Percentiles rank a stretch among this genome's conserved stretches.
These are phyloP conservation scores for Fusarium keratoplasticum DNA, from an alignment of 2,329 filamentous ascomycete genomes.

Conservation along the genomic window DNA sequence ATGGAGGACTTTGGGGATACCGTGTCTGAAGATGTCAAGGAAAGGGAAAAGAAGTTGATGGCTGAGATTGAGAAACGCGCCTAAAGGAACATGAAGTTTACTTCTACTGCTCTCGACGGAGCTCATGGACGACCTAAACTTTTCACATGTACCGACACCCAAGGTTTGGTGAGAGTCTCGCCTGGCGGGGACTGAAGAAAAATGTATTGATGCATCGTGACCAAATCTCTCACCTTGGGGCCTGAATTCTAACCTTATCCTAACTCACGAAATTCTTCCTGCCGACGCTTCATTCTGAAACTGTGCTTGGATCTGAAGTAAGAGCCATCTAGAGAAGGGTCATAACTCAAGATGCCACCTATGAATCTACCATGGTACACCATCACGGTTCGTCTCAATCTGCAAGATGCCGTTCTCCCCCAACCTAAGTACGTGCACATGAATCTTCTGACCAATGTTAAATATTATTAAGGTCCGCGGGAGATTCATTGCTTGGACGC, in stretches of 20 bases:
- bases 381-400: too few relatives aligned
- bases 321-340: too few relatives aligned
- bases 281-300: background rate
- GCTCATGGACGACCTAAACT: background rate
- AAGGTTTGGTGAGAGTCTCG: background rate
- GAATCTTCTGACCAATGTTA: too few relatives aligned
- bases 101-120: background rate
- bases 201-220: background rate
- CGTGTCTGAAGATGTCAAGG: conserved; percentile 29
- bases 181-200: background rate
- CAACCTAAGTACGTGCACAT: too few relatives aligned
- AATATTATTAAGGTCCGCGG: too few relatives aligned
- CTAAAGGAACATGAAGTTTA: background rate
- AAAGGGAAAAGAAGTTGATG: conserved; percentile 20
- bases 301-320: background rate
- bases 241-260: background rate
- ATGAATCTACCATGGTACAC: background rate
- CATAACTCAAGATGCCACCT: background rate
- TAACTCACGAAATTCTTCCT: background rate
- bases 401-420: too few relatives aligned
- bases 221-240: background rate
- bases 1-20: conserved; percentile 34
- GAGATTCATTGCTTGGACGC: background rate
- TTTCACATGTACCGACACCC: background rate
- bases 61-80: background rate